Evolutionary conservation across 306 rosid species (phyloP).

Genomic region (Begonia fuchsioides): DNA sequence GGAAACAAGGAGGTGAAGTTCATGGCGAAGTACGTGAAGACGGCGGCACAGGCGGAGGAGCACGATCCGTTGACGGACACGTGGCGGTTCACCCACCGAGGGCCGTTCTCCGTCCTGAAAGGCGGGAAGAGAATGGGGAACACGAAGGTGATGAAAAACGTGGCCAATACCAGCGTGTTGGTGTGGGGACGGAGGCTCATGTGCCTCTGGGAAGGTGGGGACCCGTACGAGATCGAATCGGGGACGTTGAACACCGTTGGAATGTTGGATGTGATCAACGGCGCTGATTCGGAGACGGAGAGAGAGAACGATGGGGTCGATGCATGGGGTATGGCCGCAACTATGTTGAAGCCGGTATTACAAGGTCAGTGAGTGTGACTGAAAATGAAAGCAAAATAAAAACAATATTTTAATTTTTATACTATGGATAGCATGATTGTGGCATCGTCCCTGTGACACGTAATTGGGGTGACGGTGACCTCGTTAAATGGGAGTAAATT

Average conservation of each 20-base stretch:
- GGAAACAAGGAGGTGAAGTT: constrained; percentile 22
- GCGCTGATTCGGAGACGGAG: constrained; percentile 9
- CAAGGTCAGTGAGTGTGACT: constrained; percentile 24
- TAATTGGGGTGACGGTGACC: too few relatives aligned
- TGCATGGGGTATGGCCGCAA: constrained; percentile 53
- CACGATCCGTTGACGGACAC: constrained; percentile 34
- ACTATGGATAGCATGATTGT: too few relatives aligned
- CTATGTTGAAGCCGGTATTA: constrained; percentile 55
- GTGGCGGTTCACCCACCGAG: constrained; percentile 71
- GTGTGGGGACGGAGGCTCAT: constrained; percentile 55
- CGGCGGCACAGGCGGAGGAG: constrained; percentile 74
- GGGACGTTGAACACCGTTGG: constrained; percentile 56
- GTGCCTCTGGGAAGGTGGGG: constrained; percentile 97
- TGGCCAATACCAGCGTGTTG: constrained; percentile 82
- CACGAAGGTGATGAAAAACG: constrained; percentile 94
- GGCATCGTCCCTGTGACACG: too few relatives aligned
- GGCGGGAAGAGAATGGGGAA: constrained; percentile 77
- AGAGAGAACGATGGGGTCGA: constrained; percentile 6
- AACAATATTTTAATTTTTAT: too few relatives aligned
- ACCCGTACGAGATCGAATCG: constrained; percentile 65
- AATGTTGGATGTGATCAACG: constrained; percentile 18
- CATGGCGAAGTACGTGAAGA: constrained; percentile 79
- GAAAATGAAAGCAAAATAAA: too few relatives aligned
- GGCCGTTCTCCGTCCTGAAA: constrained; percentile 81
- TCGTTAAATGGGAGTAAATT: too few relatives aligned